These are phyloP conservation scores for Echites panduratus DNA, from an alignment of 257 asterid species.

Conservation along the genomic window DNA sequence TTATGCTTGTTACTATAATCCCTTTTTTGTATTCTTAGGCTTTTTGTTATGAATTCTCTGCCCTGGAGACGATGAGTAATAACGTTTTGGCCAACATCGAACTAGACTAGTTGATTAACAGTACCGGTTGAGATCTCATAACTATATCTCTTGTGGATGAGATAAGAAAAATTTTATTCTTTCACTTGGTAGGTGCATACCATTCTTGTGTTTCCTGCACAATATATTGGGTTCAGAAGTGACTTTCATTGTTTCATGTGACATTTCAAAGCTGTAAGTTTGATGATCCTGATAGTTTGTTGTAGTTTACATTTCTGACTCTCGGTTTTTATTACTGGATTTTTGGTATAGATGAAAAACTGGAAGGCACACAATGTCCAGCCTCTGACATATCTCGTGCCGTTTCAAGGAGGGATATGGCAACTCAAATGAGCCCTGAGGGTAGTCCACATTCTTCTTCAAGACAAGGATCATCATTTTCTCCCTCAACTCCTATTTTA, in stretches of 20 bases:
- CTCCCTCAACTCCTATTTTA: constrained; percentile 47
- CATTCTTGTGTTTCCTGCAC: neutral
- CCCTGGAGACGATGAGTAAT: too few species aligned
- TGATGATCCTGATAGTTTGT: neutral
- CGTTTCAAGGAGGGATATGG: constrained; percentile 76
- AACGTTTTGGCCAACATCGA: too few species aligned
- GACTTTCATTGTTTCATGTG: neutral
- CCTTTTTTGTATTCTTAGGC: neutral
- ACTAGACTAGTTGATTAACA: neutral
- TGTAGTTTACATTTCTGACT: constrained; percentile 7
- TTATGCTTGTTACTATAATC: neutral
- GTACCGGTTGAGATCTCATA: neutral
- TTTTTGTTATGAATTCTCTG: neutral
- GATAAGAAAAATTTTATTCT: neutral
- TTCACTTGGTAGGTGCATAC: neutral
- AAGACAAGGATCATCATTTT: constrained; percentile 39
- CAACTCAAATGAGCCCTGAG: constrained; percentile 95
- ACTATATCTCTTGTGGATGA: neutral
- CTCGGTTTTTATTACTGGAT: constrained; percentile 3
- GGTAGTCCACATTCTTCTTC: constrained; percentile 60
- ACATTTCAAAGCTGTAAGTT: constrained; percentile 2
- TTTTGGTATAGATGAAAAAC: constrained; percentile 32
- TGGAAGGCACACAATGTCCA: constrained; percentile 17
- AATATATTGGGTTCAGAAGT: neutral
- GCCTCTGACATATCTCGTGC: constrained; percentile 14